Conservation (phyloP, 2,329 filamentous ascomycete species). For the Ilyonectria sp. region DNA sequence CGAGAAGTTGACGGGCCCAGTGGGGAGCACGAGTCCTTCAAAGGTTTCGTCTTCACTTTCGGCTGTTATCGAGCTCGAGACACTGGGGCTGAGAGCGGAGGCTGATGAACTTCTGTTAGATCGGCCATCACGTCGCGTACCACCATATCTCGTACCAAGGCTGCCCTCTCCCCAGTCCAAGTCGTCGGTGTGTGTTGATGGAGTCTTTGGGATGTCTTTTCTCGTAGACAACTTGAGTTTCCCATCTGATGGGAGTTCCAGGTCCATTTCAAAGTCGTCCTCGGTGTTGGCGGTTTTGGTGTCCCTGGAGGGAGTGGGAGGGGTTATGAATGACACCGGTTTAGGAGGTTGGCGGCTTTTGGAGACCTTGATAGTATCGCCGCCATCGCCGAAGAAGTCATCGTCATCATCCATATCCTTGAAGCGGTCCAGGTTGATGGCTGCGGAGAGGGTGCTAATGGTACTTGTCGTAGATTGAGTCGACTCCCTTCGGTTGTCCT, state of each 20-base stretch:
- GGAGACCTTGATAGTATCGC: constrained; percentile 77
- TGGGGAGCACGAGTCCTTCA: constrained; percentile 88
- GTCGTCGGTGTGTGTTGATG: constrained; percentile 77
- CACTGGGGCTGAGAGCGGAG: constrained; percentile 91
- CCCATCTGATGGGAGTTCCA: constrained; percentile 79
- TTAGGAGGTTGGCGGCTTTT: constrained; percentile 70
- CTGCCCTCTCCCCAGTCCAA: constrained; percentile 97
- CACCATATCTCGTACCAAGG: constrained; percentile 90
- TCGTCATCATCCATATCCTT: constrained; percentile 75
- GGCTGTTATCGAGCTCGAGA: constrained; percentile 89
- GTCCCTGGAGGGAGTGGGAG: constrained; percentile 68
- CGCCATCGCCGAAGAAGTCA: constrained; percentile 75
- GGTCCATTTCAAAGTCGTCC: constrained; percentile 81
- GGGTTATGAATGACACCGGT: constrained; percentile 68
- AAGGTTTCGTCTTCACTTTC: constrained; percentile 96
- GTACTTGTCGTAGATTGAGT: constrained; percentile 53
- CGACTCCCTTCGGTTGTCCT: constrained; percentile 51
- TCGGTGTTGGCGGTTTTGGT: constrained; percentile 56
- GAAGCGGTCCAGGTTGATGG: constrained; percentile 75
- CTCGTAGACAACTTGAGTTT: constrained; percentile 75
- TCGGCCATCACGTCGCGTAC: constrained; percentile 84
- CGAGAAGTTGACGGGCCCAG: constrained; percentile 86
- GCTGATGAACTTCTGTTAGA: constrained; percentile 89
- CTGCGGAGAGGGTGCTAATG: constrained; percentile 57
- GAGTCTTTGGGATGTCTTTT: constrained; percentile 75